Evolutionary conservation across 768 basidiomycete species (phyloP).

Genomic region (Mycena vulgaris): DNA sequence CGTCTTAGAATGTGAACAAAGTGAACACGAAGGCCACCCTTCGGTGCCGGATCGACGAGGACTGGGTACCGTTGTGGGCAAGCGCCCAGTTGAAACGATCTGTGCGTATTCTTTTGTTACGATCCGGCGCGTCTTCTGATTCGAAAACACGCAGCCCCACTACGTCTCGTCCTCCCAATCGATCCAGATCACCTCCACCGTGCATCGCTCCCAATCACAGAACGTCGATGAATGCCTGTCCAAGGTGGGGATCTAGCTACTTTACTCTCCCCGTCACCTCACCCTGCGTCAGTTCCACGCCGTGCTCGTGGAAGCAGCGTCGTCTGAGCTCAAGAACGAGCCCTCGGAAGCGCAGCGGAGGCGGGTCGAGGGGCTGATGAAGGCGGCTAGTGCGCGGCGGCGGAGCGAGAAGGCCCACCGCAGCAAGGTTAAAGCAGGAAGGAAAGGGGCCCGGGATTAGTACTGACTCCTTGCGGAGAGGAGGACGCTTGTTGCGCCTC

Average conservation of each 20-base stretch:
- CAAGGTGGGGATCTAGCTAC: slow-evolving; percentile 63
- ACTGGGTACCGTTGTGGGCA: slow-evolving; percentile 84
- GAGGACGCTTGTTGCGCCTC: no score
- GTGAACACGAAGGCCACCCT: slow-evolving; percentile 87
- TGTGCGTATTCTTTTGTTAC: slow-evolving; percentile 56
- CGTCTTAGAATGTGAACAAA: slow-evolving; percentile 85
- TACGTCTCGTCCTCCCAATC: slow-evolving; percentile 79
- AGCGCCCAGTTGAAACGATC: slow-evolving; percentile 60
- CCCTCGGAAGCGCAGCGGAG: slow-evolving; percentile 70
- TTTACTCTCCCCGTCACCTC: neutral
- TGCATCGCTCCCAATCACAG: slow-evolving; percentile 82
- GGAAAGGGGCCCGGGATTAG: slow-evolving; percentile 27
- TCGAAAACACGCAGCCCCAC: slow-evolving; percentile 60
- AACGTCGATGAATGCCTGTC: slow-evolving; percentile 81
- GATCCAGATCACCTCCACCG: slow-evolving; percentile 77
- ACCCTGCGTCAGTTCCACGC: slow-evolving; percentile 63
- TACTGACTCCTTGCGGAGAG: neutral
- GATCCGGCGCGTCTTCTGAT: neutral
- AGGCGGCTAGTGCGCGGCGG: slow-evolving; percentile 63
- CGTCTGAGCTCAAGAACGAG: slow-evolving; percentile 63
- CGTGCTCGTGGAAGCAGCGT: slow-evolving; percentile 64
- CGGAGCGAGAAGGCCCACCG: slow-evolving; percentile 59
- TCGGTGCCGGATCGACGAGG: slow-evolving; percentile 68
- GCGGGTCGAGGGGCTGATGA: slow-evolving; percentile 63
- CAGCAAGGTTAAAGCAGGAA: slow-evolving; percentile 11